phyloP scores from a whole-genome alignment of 2,329 filamentous ascomycete genomes.

The Leptosphaerulina australis region DNA sequence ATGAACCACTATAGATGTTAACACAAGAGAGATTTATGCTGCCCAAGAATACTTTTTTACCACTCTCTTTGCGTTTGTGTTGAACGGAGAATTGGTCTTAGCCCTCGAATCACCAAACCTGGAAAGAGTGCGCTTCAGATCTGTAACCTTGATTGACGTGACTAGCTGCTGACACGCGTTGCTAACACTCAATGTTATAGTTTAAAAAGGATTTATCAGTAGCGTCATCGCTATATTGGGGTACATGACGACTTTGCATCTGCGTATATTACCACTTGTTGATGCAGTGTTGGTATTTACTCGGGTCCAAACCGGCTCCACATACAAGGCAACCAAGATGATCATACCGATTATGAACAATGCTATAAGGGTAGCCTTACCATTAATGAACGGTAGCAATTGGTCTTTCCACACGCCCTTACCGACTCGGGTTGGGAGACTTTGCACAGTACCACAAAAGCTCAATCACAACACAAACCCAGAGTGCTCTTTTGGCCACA shows the following conservation, averaged over 20 bases:
- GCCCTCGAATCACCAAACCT: constrained; percentile 41
- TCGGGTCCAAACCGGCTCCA: constrained; percentile 20
- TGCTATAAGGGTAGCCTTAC: constrained; percentile 34
- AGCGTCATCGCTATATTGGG: constrained; percentile 33
- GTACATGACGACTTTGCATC: constrained; percentile 27
- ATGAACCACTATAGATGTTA: constrained; percentile 34
- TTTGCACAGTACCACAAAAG: no score
- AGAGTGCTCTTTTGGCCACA: no score
- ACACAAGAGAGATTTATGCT: constrained; percentile 36
- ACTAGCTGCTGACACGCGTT: constrained; percentile 44
- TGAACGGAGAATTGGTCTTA: constrained; percentile 43
- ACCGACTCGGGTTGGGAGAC: constrained; percentile 30
- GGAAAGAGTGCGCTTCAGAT: constrained; percentile 33
- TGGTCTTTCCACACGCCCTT: constrained; percentile 40
- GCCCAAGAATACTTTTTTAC: constrained; percentile 33
- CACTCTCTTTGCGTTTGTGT: constrained; percentile 36
- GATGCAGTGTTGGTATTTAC: constrained; percentile 32
- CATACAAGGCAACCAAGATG: constrained; percentile 26
- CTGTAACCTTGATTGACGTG: constrained; percentile 33
- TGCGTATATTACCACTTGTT: constrained; percentile 24
- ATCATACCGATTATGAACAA: constrained; percentile 27
- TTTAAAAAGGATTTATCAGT: constrained; percentile 39
- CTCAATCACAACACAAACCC: constrained; percentile 32
- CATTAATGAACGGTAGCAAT: constrained; percentile 33
- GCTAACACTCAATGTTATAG: constrained; percentile 41